phyloP scores from a whole-genome alignment of 2,329 filamentous ascomycete genomes.

The Talaromyces sp. region DNA sequence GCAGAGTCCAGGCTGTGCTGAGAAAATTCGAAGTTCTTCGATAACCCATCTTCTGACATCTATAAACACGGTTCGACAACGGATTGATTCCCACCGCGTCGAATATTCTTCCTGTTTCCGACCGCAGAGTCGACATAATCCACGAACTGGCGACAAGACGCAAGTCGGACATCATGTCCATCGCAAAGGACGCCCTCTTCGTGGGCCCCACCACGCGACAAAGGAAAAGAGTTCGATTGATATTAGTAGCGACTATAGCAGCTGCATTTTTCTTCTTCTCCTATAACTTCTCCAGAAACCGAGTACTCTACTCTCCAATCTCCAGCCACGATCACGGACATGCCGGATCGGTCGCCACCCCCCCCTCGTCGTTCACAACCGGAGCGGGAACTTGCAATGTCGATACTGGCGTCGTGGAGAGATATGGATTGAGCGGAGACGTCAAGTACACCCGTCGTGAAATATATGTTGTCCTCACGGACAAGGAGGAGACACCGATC shows the following conservation, averaged over 20 bases:
- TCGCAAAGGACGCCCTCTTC: constrained; percentile 14
- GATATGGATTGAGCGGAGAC: constrained; percentile 6
- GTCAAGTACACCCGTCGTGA: constrained; percentile 14
- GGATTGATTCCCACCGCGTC: neutral
- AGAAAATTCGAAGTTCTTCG: neutral
- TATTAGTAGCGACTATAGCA: constrained; percentile 4
- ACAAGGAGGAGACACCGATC: constrained; percentile 8
- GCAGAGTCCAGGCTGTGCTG: neutral
- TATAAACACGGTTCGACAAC: neutral
- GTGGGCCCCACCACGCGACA: constrained; percentile 11
- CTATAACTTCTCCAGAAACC: constrained; percentile 9
- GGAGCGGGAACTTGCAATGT: constrained; percentile 8
- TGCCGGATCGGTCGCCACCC: neutral
- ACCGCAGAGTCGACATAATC: neutral
- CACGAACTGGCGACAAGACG: neutral
- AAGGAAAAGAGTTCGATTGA: constrained; percentile 13
- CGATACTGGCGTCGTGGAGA: constrained; percentile 6
- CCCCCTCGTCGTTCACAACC: neutral
- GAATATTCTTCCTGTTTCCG: neutral
- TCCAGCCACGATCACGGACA: neutral
- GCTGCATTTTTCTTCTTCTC: constrained; percentile 15
- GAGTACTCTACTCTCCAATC: constrained; percentile 9
- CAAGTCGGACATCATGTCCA: constrained; percentile 7
- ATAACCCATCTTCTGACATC: neutral
- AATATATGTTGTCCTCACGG: constrained; percentile 11